Base-by-base conservation (phyloP, 352 stramenopile genomes). In the Nothophytophthora sp. region DNA sequence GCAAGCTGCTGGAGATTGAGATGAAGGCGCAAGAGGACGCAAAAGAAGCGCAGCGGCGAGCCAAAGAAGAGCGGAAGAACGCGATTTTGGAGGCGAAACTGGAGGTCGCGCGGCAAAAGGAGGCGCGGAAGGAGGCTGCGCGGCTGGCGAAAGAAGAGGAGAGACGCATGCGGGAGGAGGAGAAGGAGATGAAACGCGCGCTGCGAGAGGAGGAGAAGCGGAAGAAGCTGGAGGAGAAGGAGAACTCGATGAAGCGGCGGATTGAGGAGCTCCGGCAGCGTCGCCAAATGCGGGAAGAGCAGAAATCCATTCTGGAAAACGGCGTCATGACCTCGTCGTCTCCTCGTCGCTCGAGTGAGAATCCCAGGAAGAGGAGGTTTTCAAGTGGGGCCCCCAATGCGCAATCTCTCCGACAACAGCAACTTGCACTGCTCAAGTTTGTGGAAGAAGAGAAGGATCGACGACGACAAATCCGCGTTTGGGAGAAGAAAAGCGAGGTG, bases 21-120 rank as follows among this genome's bases (percentile, higher is more conserved):
- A 73, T 90, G 59, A 90, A 90, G 41, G 77, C 65, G 9, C 76
- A 90, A 61, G 77, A 89, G 64, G 76, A 88, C 49, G 77, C 76
- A 3, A 91, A 89, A 48, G 77, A 88, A 48, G 78, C 70, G 9
- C 76, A 87, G 38, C 67, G 70, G 18, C 69, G 70, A 42, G 78
- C 81, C 28, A 84, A 81, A 34, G 81, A 90, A 58, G 74, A 86
- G 13, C 75, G 76, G 5, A 89, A 88, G 51, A 85, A 77, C 35
- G 79, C 81, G n/a, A 66, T 87, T 22, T 22, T 88, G 22, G 75
- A 87, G 40, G 79, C 78, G 10, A 81, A 73, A 20, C 34, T 89
- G 52, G 75, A 91, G 51, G 63, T 74, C 19, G 40, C 80, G 38
- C 69, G 77, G 2, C 77, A 87, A 52, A 86, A 88, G 59, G 80